These are phyloP conservation scores for Lodderomyces theae DNA, from an alignment of 1,139 yeast species.

Conservation along the genomic window DNA sequence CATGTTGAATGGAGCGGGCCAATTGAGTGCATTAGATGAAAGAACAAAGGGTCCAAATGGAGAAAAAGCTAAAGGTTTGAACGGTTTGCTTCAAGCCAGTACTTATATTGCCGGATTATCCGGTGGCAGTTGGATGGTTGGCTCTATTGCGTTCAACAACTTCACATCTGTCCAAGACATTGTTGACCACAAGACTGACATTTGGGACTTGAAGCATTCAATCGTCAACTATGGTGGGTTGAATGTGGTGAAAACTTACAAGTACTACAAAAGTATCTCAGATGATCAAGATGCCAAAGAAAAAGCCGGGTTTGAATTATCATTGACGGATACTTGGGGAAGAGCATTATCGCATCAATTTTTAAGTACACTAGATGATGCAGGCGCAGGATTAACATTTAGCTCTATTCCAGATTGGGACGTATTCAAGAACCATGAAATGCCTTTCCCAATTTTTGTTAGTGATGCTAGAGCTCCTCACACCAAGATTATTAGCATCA, in stretches of 20 bases:
- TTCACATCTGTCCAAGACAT: constrained; percentile 71
- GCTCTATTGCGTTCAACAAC: constrained; percentile 76
- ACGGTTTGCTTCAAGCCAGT: constrained; percentile 72
- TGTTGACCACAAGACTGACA: constrained; percentile 38
- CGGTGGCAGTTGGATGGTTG: constrained; percentile 87
- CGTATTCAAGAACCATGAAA: constrained; percentile 54
- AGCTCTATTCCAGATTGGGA: constrained; percentile 54
- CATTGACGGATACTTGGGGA: constrained; percentile 95
- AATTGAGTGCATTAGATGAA: constrained; percentile 37
- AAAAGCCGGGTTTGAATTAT: constrained; percentile 73
- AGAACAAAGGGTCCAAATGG: constrained; percentile 19
- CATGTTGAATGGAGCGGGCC: constrained; percentile 47
- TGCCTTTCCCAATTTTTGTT: constrained; percentile 84
- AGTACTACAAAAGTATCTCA: constrained; percentile 53
- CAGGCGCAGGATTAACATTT: constrained; percentile 66
- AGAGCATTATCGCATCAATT: constrained; percentile 77
- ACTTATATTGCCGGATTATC: constrained; percentile 78
- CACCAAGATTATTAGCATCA: constrained; percentile 50
- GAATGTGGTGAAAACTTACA: constrained; percentile 55
- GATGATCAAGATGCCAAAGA: constrained; percentile 58
- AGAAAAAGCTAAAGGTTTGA: constrained; percentile 52
- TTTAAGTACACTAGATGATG: constrained; percentile 51
- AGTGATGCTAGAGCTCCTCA: constrained; percentile 80
- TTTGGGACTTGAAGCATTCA: constrained; percentile 70
- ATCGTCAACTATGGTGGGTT: constrained; percentile 70